Percentiles rank a stretch among this genome's conserved stretches.
Evolutionary conservation across 2,329 filamentous ascomycete genomes (phyloP).

Genomic region (Fusarium subglutinans): DNA sequence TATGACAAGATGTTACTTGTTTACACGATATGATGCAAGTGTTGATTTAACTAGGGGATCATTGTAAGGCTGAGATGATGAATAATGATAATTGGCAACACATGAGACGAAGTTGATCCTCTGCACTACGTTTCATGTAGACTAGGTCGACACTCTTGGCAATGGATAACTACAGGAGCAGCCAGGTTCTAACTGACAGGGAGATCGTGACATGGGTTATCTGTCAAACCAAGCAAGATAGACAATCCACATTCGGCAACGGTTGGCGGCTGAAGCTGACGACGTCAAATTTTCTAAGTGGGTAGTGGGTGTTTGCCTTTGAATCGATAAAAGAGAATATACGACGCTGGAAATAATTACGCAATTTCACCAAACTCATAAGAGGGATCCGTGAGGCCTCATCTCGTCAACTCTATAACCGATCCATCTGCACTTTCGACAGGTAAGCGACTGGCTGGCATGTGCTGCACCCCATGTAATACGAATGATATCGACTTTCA

Average conservation of each 20-base stretch:
- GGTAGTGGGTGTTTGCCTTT: background rate
- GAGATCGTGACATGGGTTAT: conserved; percentile 12
- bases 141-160: background rate
- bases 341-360: background rate
- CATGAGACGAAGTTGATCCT: conserved; percentile 22
- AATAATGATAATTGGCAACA: conserved; percentile 18
- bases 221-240: conserved; percentile 16
- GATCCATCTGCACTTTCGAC: background rate
- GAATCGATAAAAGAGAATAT: background rate
- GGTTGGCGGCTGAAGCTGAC: conserved; percentile 9
- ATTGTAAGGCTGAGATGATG: conserved; percentile 11
- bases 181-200: conserved; percentile 13
- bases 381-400: background rate
- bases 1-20: background rate
- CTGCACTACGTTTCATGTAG: conserved; percentile 27
- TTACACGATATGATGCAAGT: background rate
- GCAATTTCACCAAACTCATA: background rate
- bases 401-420: conserved; percentile 1
- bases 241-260: conserved; percentile 13
- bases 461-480: background rate
- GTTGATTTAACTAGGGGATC: background rate
- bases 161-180: background rate
- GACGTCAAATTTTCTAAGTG: background rate
- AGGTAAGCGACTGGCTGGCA: background rate
- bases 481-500: background rate